Evolutionary conservation across 306 rosid genomes (phyloP).

Genomic region (Sphenostylis stenocarpa): DNA sequence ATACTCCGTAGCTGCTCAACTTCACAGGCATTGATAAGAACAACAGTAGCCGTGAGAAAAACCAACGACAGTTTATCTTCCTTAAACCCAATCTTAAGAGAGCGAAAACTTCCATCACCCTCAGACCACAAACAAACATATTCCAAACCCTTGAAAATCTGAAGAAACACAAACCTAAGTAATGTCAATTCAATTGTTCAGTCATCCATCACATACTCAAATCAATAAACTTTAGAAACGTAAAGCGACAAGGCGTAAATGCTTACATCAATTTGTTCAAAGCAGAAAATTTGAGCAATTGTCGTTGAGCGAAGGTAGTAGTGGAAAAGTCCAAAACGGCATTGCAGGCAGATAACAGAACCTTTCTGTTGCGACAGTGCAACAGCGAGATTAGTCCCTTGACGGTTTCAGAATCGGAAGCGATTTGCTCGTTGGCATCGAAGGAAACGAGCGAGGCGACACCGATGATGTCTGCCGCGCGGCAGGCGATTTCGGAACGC

Average conservation of each 20-base stretch:
- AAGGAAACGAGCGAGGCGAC: slow-evolving; percentile 60
- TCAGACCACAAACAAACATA: slow-evolving; percentile 50
- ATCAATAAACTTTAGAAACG: not conserved
- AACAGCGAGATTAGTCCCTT: slow-evolving; percentile 48
- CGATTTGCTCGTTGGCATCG: slow-evolving; percentile 54
- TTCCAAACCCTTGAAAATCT: slow-evolving; percentile 51
- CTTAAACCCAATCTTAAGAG: slow-evolving; percentile 50
- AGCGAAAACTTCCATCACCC: slow-evolving; percentile 29
- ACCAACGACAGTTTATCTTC: slow-evolving; percentile 52
- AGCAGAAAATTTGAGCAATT: slow-evolving; percentile 48
- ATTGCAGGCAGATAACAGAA: slow-evolving; percentile 61
- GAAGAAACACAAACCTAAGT: slow-evolving; percentile 64
- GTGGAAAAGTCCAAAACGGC: slow-evolving; percentile 69
- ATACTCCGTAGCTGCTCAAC: slow-evolving; percentile 51
- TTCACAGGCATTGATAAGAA: slow-evolving; percentile 59
- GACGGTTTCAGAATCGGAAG: slow-evolving; percentile 53
- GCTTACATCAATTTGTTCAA: slow-evolving; percentile 65
- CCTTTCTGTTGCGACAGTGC: slow-evolving; percentile 37
- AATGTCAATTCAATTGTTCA: slow-evolving; percentile 46
- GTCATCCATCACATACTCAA: not conserved
- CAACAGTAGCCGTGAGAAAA: slow-evolving; percentile 51
- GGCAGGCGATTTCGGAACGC: slow-evolving; percentile 34
- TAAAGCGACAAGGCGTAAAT: not conserved
- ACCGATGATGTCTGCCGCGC: slow-evolving; percentile 49
- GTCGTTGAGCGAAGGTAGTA: slow-evolving; percentile 45